These are phyloP conservation scores for Rostrohypoxylon terebratum DNA, from an alignment of 495 filamentous ascomycete species.

Conservation along the genomic window DNA sequence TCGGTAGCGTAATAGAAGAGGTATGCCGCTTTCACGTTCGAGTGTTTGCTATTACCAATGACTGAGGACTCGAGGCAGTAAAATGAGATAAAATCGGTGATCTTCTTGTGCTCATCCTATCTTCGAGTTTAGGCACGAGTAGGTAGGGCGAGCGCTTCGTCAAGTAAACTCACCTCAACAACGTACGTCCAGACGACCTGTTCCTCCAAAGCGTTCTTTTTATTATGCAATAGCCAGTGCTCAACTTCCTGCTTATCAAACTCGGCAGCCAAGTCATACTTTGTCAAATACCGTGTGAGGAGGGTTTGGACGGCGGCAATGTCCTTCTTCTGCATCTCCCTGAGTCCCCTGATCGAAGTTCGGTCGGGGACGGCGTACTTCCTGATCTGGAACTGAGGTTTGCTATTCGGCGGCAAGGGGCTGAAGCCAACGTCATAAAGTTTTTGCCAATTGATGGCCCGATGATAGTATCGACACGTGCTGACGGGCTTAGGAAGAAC, in stretches of 20 bases:
- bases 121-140: constrained; percentile 16
- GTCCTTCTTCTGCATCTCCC: constrained; percentile 85
- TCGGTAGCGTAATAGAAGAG: constrained; percentile 97
- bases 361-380: constrained; percentile 80
- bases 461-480: constrained; percentile 95
- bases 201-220: constrained; percentile 68
- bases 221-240: constrained; percentile 84
- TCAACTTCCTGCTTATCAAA: constrained; percentile 83
- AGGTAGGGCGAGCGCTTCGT: background rate
- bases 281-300: constrained; percentile 79
- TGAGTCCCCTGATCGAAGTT: constrained; percentile 77
- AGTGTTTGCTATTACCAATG: constrained; percentile 80
- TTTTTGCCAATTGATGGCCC: constrained; percentile 93
- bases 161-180: constrained; percentile 71
- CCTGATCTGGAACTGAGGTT: constrained; percentile 80
- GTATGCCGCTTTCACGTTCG: constrained; percentile 85
- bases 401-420: constrained; percentile 81
- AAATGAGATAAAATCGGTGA: constrained; percentile 97
- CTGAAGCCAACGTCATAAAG: constrained; percentile 93
- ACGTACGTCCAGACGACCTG: constrained; percentile 94
- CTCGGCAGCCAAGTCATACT: constrained; percentile 84
- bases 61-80: constrained; percentile 94
- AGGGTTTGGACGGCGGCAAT: constrained; percentile 79
- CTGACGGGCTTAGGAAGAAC: constrained; percentile 89
- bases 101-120: constrained; percentile 69